phyloP scores from a whole-genome alignment of 306 rosid genomes.

The Adenanthera pavonina region DNA sequence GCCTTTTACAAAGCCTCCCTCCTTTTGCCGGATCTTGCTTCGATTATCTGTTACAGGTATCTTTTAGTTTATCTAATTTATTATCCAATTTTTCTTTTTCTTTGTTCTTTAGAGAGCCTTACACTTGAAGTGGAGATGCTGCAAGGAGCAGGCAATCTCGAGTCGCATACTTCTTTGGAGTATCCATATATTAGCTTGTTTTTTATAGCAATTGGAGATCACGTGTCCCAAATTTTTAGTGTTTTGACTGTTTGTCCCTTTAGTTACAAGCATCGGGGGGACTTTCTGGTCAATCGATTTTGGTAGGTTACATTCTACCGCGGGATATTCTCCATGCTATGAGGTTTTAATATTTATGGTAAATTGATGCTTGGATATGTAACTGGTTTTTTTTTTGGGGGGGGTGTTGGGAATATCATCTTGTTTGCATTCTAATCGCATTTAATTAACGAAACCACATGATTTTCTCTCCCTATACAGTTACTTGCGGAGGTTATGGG shows the following conservation, averaged over 20 bases:
- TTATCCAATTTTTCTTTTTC: neutral
- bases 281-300: neutral
- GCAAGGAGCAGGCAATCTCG: neutral
- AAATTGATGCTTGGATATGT: constrained; percentile 22
- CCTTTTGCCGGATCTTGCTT: constrained; percentile 57
- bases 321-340: constrained; percentile 17
- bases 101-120: neutral
- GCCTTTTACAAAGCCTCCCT: constrained; percentile 24
- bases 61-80: constrained; percentile 18
- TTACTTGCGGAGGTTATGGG: constrained; percentile 43
- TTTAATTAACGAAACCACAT: constrained; percentile 49
- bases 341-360: neutral
- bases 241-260: neutral
- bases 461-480: constrained; percentile 38
- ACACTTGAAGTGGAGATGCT: constrained; percentile 1
- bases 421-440: constrained; percentile 14
- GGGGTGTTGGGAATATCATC: constrained; percentile 12
- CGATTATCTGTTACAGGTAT: constrained; percentile 43
- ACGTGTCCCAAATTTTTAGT: neutral
- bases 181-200: neutral
- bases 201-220: neutral
- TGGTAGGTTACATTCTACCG: neutral
- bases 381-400: constrained; percentile 17
- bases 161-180: constrained; percentile 2
- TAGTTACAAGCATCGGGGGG: neutral